A percentile compares a stretch with the other conserved stretches of the same genome.
Conservation (phyloP, 345 rosid genomes). For the Citrus australasica region DNA sequence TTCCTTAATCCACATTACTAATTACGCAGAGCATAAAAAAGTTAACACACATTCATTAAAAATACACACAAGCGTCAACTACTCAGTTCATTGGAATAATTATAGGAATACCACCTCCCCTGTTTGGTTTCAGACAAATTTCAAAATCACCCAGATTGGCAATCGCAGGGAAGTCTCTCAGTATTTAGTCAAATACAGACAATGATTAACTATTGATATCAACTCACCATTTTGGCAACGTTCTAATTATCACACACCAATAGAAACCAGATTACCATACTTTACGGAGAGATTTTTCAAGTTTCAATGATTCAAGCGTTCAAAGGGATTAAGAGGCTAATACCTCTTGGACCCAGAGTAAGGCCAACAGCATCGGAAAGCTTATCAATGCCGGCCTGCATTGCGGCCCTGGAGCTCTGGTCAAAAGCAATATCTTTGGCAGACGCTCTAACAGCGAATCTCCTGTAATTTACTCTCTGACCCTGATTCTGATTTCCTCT, state of each 20-base stretch:
- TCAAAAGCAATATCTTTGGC: conserved; percentile 93
- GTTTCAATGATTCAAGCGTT: background rate
- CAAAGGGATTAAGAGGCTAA: background rate
- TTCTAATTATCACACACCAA: background rate
- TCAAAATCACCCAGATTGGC: background rate
- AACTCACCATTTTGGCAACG: background rate
- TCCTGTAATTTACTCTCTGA: conserved; percentile 53
- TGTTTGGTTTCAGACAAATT: background rate
- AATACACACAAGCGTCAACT: too few relatives aligned
- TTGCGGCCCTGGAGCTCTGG: conserved; percentile 72
- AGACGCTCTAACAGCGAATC: conserved; percentile 66
- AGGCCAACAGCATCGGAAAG: conserved; percentile 92
- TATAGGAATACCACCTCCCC: background rate
- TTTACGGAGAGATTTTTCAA: background rate
- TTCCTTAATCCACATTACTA: background rate
- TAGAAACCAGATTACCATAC: background rate
- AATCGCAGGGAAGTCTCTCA: background rate
- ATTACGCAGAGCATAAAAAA: background rate
- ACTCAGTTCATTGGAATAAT: background rate
- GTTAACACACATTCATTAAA: background rate
- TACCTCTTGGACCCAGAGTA: conserved; percentile 99
- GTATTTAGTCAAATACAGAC: background rate
- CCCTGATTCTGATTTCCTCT: conserved; percentile 42
- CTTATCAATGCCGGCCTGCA: conserved; percentile 92
- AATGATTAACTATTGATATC: too few relatives aligned